Percentiles rank a stretch among this genome's conserved stretches.
Evolutionary conservation across 192 early-diverging fungal species (phyloP).

Genomic region (Chytriomyces sp.): DNA sequence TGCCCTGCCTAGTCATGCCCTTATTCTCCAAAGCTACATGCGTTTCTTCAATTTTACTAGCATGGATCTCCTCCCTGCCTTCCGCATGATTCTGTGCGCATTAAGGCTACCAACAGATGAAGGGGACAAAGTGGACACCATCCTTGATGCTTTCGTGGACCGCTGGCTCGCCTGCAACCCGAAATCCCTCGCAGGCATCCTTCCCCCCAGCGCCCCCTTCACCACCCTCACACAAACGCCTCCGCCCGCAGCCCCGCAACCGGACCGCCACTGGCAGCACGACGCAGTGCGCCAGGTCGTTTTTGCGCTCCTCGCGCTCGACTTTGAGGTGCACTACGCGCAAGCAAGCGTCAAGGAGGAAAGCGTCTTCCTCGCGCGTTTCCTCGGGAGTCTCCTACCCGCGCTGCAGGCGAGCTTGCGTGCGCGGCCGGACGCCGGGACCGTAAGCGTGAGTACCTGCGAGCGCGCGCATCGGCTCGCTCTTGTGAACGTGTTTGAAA

Average conservation of each 20-base stretch:
- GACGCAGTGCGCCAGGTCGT: conserved; percentile 13
- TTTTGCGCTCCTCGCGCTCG: conserved; percentile 14
- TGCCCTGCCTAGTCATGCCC: not conserved
- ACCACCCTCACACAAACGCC: not conserved
- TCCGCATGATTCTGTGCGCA: conserved; percentile 6
- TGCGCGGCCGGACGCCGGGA: not conserved
- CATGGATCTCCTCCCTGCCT: conserved; percentile 4
- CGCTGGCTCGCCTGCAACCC: conserved; percentile 16
- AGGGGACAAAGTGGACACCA: conserved; percentile 21
- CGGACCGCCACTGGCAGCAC: conserved; percentile 21
- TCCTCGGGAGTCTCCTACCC: not conserved
- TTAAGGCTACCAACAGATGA: conserved; percentile 13
- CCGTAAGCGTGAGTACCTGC: not conserved
- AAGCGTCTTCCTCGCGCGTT: conserved; percentile 4
- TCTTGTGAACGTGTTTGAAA: not conserved
- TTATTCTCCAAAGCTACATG: conserved; percentile 5
- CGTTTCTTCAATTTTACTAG: not conserved
- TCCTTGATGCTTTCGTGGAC: conserved; percentile 13
- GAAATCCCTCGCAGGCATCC: conserved; percentile 20
- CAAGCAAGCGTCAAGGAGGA: conserved; percentile 3
- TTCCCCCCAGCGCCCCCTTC: conserved; percentile 1
- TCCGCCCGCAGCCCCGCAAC: not conserved
- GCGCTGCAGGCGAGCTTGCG: not conserved
- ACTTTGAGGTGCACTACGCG: conserved; percentile 20
- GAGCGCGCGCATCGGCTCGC: not conserved